A percentile compares a stretch with the other conserved stretches of the same genome.
Conservation (phyloP, 1,139 yeast genomes). For the Suhomyces terraborum region DNA sequence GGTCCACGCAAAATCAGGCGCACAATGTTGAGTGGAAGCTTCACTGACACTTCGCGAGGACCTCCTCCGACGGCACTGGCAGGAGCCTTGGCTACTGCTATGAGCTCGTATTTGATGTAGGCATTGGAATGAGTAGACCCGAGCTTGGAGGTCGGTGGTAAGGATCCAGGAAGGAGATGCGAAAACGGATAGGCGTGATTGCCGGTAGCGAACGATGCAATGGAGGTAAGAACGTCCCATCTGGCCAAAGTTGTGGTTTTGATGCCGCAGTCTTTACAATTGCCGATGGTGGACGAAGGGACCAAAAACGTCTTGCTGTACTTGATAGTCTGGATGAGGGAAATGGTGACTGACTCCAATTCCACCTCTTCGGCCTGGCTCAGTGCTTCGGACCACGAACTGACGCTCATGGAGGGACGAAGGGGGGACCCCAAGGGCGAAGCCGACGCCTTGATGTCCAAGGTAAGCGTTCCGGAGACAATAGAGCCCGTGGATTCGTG, state of each 20-base stretch:
- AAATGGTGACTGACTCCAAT: conserved; percentile 60
- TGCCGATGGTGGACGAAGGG: conserved; percentile 48
- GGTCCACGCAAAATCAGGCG: conserved; percentile 81
- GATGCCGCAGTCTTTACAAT: conserved; percentile 60
- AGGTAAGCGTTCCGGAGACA: conserved; percentile 67
- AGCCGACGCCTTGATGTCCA: conserved; percentile 21
- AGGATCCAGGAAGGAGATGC: conserved; percentile 85
- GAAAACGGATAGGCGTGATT: conserved; percentile 91
- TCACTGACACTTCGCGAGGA: conserved; percentile 40
- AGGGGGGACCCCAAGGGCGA: conserved; percentile 1
- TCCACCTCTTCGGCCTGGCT: conserved; percentile 28
- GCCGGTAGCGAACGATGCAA: conserved; percentile 60
- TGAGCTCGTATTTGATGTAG: conserved; percentile 68
- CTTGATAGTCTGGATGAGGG: conserved; percentile 67
- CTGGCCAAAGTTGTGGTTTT: conserved; percentile 66
- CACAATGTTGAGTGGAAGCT: conserved; percentile 72
- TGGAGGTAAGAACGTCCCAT: conserved; percentile 79
- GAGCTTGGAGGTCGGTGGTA: conserved; percentile 75
- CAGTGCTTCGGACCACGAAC: not conserved
- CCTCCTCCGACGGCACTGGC: too few species aligned
- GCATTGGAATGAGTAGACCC: conserved; percentile 57
- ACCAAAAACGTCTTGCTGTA: conserved; percentile 68
- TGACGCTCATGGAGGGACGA: conserved; percentile 6
- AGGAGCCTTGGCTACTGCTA: conserved; percentile 52
- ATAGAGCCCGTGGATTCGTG: conserved; percentile 83